Evolutionary conservation across 2,329 filamentous ascomycete species (phyloP), one percentile per base, ranked within the genome.

Genomic region (Monosporascus sp.): DNA sequence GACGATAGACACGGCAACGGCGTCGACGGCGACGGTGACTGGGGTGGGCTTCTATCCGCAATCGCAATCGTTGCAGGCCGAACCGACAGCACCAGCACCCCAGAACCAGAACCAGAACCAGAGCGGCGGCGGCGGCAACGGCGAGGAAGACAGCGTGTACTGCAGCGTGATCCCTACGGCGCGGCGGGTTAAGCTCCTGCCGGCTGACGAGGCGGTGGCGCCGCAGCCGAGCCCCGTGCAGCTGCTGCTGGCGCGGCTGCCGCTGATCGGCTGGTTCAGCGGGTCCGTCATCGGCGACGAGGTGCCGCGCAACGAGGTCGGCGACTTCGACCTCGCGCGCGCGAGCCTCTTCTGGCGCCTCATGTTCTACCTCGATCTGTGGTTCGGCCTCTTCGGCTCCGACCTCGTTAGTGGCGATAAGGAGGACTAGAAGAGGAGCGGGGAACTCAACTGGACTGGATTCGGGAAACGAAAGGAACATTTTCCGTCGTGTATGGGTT

Each of bases 311-410:
- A 86, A 79, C 51, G 87, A 91, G 51, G 76, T 80, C 44, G 89
- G 89, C 53, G 84, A 84, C 43, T 92, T 96, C 62, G 92, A 97
- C 69, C 88, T 85, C 76, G 81, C 82, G 43, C 74, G 74, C 46
- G 84, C 84, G 11, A 86, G 82, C 55, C 69, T 87, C 56, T 87
- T 87, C 71, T 87, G 84, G 84, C 82, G 81, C 68, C 63, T 86
- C 44, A 81, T 87, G 60, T 87, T 79, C 72, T 84, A 77, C 73
- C 71, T 87, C 24, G 84, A 86, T 63, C 72, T 74, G 18, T 77
- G 75, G 51, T 83, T 85, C 63, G 72, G 76, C 4, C 71, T 85
- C 40, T 86, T 86, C 65, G 76, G 77, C 43, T 77, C 81, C 22
- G 82, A 85, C 60, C 79, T 85, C 52, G 73, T 78, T 55, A 77